Percentiles rank a stretch among this genome's conserved stretches.
Conservation (phyloP, 192 early-diverging fungal species). For the Coemansia sp. region DNA sequence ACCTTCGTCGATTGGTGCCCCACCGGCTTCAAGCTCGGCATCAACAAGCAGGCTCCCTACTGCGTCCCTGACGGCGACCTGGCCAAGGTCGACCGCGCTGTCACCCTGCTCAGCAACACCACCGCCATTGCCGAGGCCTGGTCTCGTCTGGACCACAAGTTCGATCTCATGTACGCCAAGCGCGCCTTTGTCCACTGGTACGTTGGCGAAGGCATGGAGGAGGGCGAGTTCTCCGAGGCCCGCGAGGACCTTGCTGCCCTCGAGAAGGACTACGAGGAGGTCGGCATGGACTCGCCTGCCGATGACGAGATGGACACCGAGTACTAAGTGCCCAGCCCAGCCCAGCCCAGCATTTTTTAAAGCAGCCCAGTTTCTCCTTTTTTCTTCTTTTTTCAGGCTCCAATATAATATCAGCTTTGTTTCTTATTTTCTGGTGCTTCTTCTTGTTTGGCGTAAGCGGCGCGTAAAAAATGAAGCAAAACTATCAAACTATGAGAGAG, state of each 20-base stretch:
- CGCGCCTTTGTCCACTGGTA: conserved; percentile 99
- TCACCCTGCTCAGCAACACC: conserved; percentile 99
- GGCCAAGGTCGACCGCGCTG: conserved; percentile 94
- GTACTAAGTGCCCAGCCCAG: conserved; percentile 41
- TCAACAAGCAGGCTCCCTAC: conserved; percentile 91
- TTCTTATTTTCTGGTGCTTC: conserved; percentile 6
- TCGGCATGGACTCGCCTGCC: conserved; percentile 91
- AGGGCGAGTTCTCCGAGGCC: conserved; percentile 99
- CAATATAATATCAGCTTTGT: background rate
- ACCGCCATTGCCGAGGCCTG: conserved; percentile 99
- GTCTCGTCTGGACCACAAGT: conserved; percentile 99
- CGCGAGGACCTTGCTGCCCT: conserved; percentile 99
- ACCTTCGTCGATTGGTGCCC: conserved; percentile 99
- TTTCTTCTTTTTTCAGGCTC: background rate
- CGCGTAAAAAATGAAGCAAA: too few species aligned
- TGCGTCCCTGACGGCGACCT: conserved; percentile 91
- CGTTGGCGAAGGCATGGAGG: conserved; percentile 99
- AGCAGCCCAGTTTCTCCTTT: background rate
- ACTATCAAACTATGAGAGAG: too few species aligned
- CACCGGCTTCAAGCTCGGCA: conserved; percentile 99
- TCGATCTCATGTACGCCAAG: conserved; percentile 99
- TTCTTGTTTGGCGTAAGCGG: too few species aligned
- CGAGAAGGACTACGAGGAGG: conserved; percentile 99
- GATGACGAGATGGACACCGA: conserved; percentile 76
- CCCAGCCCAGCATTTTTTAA: background rate